Evolutionary conservation across 2,329 filamentous ascomycete genomes (phyloP).

Genomic region (Aureobasidium sp.): DNA sequence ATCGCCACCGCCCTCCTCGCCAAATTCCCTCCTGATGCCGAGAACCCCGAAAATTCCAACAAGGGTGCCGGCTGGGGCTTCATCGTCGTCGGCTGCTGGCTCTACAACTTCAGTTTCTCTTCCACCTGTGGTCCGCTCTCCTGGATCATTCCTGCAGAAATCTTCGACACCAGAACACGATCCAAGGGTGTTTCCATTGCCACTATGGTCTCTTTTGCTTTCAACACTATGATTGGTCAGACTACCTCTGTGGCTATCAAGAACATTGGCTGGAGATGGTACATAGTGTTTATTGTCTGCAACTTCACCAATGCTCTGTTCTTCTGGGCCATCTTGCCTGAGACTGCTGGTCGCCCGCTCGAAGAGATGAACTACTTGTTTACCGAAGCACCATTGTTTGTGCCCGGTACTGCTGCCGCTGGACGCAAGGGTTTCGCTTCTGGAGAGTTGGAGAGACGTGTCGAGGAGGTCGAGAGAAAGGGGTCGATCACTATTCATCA

Average conservation of each 20-base stretch:
- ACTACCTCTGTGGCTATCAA: conserved; percentile 56
- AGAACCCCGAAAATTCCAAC: conserved; percentile 30
- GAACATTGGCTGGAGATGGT: conserved; percentile 49
- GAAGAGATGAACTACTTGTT: conserved; percentile 53
- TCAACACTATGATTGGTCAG: conserved; percentile 70
- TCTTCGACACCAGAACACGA: conserved; percentile 70
- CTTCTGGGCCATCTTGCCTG: conserved; percentile 62
- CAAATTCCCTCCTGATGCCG: conserved; percentile 53
- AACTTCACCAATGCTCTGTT: conserved; percentile 62
- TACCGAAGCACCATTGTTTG: conserved; percentile 57
- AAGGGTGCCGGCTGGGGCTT: conserved; percentile 63
- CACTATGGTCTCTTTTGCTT: conserved; percentile 63
- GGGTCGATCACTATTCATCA: conserved; percentile 14
- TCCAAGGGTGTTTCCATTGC: conserved; percentile 69
- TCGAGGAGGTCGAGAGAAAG: conserved; percentile 45
- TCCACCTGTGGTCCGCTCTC: conserved; percentile 62
- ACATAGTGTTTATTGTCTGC: conserved; percentile 59
- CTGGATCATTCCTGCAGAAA: conserved; percentile 56
- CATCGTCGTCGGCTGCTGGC: conserved; percentile 67
- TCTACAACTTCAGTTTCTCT: conserved; percentile 73
- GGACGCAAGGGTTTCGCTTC: conserved; percentile 47
- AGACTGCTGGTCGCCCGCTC: conserved; percentile 57
- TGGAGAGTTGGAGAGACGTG: conserved; percentile 53
- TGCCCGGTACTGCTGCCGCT: conserved; percentile 45
- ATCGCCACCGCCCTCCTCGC: conserved; percentile 54